Base-by-base conservation (phyloP, 2,329 filamentous ascomycete genomes). In the Cordyceps pruinosa region DNA sequence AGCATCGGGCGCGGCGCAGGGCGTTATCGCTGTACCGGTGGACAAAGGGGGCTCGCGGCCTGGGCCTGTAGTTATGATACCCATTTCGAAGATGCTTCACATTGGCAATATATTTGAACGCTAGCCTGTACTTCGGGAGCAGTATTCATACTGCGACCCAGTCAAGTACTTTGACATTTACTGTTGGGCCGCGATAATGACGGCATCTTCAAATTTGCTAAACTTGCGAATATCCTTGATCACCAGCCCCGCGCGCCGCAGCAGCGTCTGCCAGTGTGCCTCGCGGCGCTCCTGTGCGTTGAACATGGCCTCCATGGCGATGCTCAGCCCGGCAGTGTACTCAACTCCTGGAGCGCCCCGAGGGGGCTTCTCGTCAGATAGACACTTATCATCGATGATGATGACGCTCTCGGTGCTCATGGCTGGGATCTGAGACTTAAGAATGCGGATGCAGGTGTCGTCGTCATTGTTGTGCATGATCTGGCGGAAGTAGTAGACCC, bases 21-120 rank as follows among this genome's bases (percentile, higher is more conserved):
- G 77, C 79, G 58, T 68, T 82, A n/a, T 78, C 77, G 6, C 65
- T 81, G 45, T 82, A 82, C 61, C 72, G 78, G 45, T 81, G 78
- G 78, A 80, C 70, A 2, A 69, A 65, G 50, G 71, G 71, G 0
- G 69, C 69, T 5, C 70, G 66, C 30, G 71, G 71, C 0, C 45
- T 73, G 37, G 70, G 65, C 2, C 54, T 72, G 46, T 72, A 53
- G 65, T 15, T 23, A 23, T 17, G 35, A 28, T 30, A 41, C n/a
- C 17, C 48, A 17, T n/a, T 17, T 12, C n/a, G 9, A 28, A 19
- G 17, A 23, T 30, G 48, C 34, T 30, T 42, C 35, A 15, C 41
- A 25, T 12, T 39, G 10, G n/a, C n/a, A 13, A 44, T n/a, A 34
- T 45, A 25, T 45, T 23, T 15, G 21, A 21, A 28, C 21, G 35